Conservation (phyloP, 345 rosid species). For the Pugionium dolabratum region DNA sequence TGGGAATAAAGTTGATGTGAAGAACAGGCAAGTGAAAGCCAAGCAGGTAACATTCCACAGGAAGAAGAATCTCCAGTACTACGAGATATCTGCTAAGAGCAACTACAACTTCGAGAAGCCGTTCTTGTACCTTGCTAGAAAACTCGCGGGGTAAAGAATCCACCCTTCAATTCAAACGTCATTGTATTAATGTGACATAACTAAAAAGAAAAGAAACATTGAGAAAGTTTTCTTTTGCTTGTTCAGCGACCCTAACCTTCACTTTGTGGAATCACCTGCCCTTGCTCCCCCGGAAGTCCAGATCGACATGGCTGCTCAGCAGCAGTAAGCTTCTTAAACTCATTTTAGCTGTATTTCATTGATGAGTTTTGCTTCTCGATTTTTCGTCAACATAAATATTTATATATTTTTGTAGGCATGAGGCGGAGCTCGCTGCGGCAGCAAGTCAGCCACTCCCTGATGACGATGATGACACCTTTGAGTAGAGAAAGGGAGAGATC, state of each 20-base stretch:
- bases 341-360: neutral
- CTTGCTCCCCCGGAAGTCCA: constrained; percentile 61
- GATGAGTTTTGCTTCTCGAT: neutral
- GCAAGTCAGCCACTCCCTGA: constrained; percentile 82
- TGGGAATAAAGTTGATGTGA: constrained; percentile 33
- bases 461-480: constrained; percentile 29
- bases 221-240: neutral
- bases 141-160: constrained; percentile 73
- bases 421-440: constrained; percentile 67
- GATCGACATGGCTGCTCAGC: constrained; percentile 86
- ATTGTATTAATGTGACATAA: neutral
- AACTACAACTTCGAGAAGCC: constrained; percentile 44
- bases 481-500: constrained; percentile 35
- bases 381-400: neutral
- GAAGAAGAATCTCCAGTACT: constrained; percentile 91
- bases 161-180: neutral
- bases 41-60: constrained; percentile 52
- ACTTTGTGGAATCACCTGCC: constrained; percentile 42
- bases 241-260: constrained; percentile 69
- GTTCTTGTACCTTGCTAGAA: constrained; percentile 86
- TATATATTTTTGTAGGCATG: constrained; percentile 50
- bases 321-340: constrained; percentile 56
- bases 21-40: too few species aligned
- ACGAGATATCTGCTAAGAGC: constrained; percentile 31
- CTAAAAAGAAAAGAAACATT: neutral